These are phyloP conservation scores for Suillus decipiens DNA, from an alignment of 768 basidiomycete species.

Conservation along the genomic window DNA sequence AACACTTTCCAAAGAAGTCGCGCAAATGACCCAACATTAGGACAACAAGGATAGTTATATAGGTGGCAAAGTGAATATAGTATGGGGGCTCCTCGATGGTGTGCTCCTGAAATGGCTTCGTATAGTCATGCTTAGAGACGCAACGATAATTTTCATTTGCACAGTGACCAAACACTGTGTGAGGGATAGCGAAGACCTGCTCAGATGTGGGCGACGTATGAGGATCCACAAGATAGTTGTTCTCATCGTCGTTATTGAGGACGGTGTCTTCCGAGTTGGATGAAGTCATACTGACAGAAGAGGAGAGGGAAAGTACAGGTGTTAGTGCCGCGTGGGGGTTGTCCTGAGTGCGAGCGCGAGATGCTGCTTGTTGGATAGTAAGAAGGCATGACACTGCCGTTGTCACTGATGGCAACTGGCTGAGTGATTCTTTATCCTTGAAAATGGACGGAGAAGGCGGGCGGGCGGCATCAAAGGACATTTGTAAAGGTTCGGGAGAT, in stretches of 20 bases:
- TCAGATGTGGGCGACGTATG: background rate
- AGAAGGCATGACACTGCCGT: background rate
- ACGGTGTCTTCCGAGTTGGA: background rate
- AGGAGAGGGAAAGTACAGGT: background rate
- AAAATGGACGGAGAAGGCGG: background rate
- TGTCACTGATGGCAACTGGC: background rate
- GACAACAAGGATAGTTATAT: background rate
- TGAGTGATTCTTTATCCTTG: background rate
- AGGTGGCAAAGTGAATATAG: background rate
- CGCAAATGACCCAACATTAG: background rate
- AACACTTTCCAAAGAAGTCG: background rate
- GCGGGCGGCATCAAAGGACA: background rate
- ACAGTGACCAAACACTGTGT: background rate
- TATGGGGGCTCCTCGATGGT: background rate
- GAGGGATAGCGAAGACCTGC: background rate
- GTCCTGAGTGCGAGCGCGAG: background rate
- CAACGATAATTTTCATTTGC: background rate
- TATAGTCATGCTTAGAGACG: slow-evolving; percentile 1
- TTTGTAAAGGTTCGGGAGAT: background rate
- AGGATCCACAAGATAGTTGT: background rate
- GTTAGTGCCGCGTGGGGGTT: background rate
- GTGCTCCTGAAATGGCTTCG: background rate
- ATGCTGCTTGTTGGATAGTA: background rate
- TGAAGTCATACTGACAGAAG: background rate
- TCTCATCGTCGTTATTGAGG: background rate